Evolutionary conservation across 805 yeast species (phyloP), one percentile per base, ranked within the genome.

Genomic region (Candida takata): DNA sequence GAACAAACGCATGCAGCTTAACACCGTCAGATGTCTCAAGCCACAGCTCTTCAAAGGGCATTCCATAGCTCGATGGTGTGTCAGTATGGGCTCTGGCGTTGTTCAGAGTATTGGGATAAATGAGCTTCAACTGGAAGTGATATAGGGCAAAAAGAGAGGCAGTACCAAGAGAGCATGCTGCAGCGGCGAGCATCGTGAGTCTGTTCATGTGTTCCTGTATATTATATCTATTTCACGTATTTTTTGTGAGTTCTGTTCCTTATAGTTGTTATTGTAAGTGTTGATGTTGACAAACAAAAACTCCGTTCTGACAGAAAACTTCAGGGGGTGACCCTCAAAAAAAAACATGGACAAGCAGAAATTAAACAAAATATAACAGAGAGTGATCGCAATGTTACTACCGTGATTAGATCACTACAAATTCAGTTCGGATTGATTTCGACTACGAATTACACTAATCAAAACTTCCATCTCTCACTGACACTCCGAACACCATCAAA

Each of bases 81-180:
- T 82, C 87, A 8, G 88, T 92, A 17, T 48, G 60, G 24, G 44
- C 72, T 64, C 71, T 72, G 4, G 90, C 95, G 36, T 78, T 82
- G 42, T 87, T 86, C 33, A 86, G 67, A 43, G 72, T 66, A 3
- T 95, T 73, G 1, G 97, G 97, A 54, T 90, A 90, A n/a, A 90
- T 78, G 34, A 92, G 54, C 26, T 65, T 63, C 35, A 67, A 62
- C 54, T 87, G 95, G 53, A 62, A 77, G 11, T 66, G 51, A 57
- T 83, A 83, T 16, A 83, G 55, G 2, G 76, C 77, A 5, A 67
- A 48, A 17, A 79, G 57, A 5, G 68, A 68, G 5, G 69, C 49
- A 1, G 68, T 57, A 0, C 74, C 67, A 4, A 71, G 20, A 0
- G 74, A 54, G 3, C 68, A 50, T 8, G 72, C 68, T 3, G 76